Conservation (phyloP, 2,329 filamentous ascomycete species). For the Rosellinia necatrix region DNA sequence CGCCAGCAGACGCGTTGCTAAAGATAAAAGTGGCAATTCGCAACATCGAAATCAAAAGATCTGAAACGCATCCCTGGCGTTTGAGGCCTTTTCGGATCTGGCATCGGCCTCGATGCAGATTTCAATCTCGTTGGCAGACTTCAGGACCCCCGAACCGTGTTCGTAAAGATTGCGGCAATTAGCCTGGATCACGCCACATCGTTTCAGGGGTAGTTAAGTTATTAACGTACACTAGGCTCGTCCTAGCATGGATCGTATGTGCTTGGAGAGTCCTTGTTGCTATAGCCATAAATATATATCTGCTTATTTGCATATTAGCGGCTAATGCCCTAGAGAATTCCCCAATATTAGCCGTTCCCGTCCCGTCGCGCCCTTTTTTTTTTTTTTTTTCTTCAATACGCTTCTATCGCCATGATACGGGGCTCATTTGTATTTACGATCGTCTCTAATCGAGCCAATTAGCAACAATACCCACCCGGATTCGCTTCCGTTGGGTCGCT, state of each 20-base stretch:
- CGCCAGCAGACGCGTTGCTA: constrained; percentile 1
- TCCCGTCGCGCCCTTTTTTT: too few relatives aligned
- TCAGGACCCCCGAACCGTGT: not conserved
- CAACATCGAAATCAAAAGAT: constrained; percentile 34
- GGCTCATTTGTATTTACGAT: not conserved
- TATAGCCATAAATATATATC: not conserved
- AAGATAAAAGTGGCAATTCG: not conserved
- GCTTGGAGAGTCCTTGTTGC: not conserved
- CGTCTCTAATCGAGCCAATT: not conserved
- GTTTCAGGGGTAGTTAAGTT: constrained; percentile 17
- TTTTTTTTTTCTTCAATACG: too few relatives aligned
- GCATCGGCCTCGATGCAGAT: constrained; percentile 27
- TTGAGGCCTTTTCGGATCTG: constrained; percentile 6
- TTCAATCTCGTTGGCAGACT: constrained; percentile 28
- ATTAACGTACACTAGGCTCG: too few relatives aligned
- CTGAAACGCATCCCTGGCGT: constrained; percentile 10
- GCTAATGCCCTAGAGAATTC: not conserved
- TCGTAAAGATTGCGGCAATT: constrained; percentile 1
- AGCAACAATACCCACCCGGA: not conserved
- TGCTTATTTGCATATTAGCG: not conserved
- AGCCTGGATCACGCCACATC: constrained; percentile 20
- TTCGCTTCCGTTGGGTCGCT: not conserved
- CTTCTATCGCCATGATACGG: too few relatives aligned
- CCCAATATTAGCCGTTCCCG: not conserved
- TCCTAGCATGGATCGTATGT: constrained; percentile 4